These are phyloP conservation scores for Colletotrichum endophyticum DNA, from an alignment of 2,329 filamentous ascomycete genomes.

Conservation along the genomic window DNA sequence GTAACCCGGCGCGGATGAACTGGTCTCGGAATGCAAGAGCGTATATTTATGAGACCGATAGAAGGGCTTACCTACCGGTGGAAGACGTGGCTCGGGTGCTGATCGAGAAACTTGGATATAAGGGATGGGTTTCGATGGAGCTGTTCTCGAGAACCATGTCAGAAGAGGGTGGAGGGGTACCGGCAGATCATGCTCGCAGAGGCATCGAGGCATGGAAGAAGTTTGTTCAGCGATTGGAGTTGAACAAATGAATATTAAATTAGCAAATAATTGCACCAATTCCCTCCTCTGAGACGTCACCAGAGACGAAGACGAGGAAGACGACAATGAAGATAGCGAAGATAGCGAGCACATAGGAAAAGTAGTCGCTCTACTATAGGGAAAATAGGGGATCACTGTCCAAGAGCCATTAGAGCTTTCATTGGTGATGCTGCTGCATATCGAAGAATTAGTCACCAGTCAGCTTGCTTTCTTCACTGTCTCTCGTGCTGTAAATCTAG, in stretches of 20 bases:
- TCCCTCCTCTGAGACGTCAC: neutral
- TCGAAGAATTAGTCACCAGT: fast-evolving
- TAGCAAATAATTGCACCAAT: neutral
- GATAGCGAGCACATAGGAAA: neutral
- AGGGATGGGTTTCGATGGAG: conserved; percentile 54
- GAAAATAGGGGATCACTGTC: neutral
- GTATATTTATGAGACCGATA: conserved; percentile 60
- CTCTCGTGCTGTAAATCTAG: neutral
- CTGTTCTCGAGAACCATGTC: conserved; percentile 60
- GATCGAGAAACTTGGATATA: neutral
- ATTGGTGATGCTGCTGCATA: neutral
- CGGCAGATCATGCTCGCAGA: conserved; percentile 55
- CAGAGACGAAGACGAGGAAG: neutral
- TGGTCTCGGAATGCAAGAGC: conserved; percentile 68
- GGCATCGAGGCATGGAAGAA: conserved; percentile 56
- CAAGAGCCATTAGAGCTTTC: neutral
- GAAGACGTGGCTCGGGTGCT: conserved; percentile 41
- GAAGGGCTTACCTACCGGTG: conserved; percentile 64
- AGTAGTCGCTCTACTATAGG: neutral
- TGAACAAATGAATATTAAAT: neutral
- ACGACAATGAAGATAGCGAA: neutral
- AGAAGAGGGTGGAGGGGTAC: conserved; percentile 46
- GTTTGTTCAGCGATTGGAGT: neutral
- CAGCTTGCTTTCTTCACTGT: neutral
- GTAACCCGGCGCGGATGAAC: conserved; percentile 63